Base-by-base conservation (phyloP, 2,329 filamentous ascomycete species). In the Xylaria hypoxylon region DNA sequence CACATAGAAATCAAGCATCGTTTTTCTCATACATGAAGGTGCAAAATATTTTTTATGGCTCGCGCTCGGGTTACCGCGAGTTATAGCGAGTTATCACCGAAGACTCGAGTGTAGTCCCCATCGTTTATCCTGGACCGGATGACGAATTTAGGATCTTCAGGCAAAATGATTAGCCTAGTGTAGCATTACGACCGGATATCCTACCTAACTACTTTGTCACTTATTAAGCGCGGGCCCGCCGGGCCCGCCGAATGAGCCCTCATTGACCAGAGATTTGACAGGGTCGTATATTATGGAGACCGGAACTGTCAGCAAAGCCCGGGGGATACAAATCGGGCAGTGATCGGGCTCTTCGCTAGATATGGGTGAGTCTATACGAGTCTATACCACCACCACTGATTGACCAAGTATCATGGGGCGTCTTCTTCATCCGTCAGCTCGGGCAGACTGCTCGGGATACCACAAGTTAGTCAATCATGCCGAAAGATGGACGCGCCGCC, bases 91-190 rank as follows among this genome's bases (percentile, higher is more conserved):
- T 55, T 65, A 68, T 50, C 56, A 19, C 65, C 61, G 65, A 68
- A 28, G 28, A 15, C 10, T 38, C 45, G 17, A n/a, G n/a, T n/a
- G 28, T 40, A 13, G 7, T 33, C 5, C 11, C 15, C 17, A 24
- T 38, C 35, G 42, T 33, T n/a, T 19, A 33, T 59, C 15, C 40
- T 56, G 52, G 42, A 52, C 13, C 60, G 56, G 60, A 67, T 60
- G 60, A 64, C 60, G 55, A 56, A 55, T 59, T 51, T 26, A 17
- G 48, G 28, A 17, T 19, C 26, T 26, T 45, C 42, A 70, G 71
- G 71, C 45, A 22, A 50, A 72, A 72, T 60, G 42, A 71, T 73
- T 58, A 55, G 38, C 71, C 71, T 70, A 35, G 40, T 24, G 33
- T 40, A 53, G 33, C n/a, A 26, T 19, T 60, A 65, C 52, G 51